phyloP scores from a whole-genome alignment of 2,329 filamentous ascomycete genomes.

The Dactylellina leptospora region DNA sequence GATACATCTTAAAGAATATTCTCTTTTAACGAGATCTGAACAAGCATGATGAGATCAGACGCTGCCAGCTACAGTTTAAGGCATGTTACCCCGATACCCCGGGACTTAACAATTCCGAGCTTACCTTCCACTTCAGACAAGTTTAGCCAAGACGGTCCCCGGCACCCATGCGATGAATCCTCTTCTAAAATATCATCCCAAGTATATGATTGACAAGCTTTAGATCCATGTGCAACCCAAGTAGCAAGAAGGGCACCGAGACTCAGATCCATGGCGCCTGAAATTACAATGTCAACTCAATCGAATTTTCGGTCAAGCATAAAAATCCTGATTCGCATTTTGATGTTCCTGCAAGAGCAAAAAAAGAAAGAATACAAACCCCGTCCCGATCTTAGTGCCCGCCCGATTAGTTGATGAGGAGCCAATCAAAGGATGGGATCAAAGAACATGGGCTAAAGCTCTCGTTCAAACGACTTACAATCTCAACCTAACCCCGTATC shows the following conservation, averaged over 20 bases:
- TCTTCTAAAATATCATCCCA: no score
- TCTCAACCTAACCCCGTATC: neutral
- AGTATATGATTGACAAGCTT: no score
- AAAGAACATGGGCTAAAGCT: slow-evolving; percentile 12
- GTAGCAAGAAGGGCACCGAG: no score
- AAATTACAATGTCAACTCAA: neutral
- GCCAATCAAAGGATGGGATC: slow-evolving; percentile 4
- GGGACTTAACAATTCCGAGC: no score
- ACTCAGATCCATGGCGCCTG: neutral
- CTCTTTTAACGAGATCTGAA: no score
- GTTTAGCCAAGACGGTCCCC: neutral
- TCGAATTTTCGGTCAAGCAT: neutral
- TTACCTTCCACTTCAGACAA: neutral
- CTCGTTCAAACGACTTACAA: neutral
- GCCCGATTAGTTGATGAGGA: no score
- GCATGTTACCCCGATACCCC: no score
- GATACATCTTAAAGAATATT: no score
- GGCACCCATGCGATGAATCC: no score
- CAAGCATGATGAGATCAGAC: no score
- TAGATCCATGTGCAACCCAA: no score
- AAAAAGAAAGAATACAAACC: neutral
- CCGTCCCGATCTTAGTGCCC: neutral
- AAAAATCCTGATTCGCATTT: neutral
- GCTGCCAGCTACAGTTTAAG: no score
- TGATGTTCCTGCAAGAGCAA: neutral